These are phyloP conservation scores for Licmophora abbreviata DNA, from an alignment of 108 stramenopile species.

Conservation along the genomic window DNA sequence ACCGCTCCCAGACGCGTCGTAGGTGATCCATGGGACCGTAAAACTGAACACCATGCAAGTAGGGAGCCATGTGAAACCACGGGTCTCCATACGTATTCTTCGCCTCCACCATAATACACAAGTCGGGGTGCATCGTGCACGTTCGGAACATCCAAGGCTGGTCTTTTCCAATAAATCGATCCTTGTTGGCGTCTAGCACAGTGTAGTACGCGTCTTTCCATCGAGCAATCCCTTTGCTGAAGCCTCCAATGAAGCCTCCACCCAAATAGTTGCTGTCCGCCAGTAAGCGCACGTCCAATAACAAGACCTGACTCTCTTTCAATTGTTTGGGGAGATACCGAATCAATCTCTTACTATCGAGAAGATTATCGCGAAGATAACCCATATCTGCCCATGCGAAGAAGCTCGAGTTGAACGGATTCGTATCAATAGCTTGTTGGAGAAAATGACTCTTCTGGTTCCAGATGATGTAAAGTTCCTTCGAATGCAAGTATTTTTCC, in stretches of 20 bases:
- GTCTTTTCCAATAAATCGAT: conserved; percentile 1
- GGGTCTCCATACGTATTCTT: conserved; percentile 2
- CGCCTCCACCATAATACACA: neutral
- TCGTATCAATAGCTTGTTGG: neutral
- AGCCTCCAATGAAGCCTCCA: conserved; percentile 1
- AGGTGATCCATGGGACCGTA: neutral
- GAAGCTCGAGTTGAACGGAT: neutral
- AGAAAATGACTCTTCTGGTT: conserved; percentile 1
- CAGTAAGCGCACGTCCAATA: neutral
- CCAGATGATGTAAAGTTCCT: neutral
- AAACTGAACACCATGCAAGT: neutral
- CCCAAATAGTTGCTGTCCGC: neutral
- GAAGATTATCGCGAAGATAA: neutral
- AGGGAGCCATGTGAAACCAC: neutral
- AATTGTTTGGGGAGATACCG: neutral
- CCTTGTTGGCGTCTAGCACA: neutral
- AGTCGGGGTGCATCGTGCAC: neutral
- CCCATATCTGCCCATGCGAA: conserved; percentile 3
- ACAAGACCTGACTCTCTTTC: neutral
- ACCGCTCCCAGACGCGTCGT: too few species aligned
- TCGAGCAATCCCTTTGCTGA: conserved; percentile 1
- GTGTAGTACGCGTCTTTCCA: conserved; percentile 3
- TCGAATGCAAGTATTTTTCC: neutral
- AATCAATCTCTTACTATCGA: conserved; percentile 3
- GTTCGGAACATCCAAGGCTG: neutral